Evolutionary conservation across 352 stramenopile species (phyloP).

Genomic region (Phytophthora niederhauseri): DNA sequence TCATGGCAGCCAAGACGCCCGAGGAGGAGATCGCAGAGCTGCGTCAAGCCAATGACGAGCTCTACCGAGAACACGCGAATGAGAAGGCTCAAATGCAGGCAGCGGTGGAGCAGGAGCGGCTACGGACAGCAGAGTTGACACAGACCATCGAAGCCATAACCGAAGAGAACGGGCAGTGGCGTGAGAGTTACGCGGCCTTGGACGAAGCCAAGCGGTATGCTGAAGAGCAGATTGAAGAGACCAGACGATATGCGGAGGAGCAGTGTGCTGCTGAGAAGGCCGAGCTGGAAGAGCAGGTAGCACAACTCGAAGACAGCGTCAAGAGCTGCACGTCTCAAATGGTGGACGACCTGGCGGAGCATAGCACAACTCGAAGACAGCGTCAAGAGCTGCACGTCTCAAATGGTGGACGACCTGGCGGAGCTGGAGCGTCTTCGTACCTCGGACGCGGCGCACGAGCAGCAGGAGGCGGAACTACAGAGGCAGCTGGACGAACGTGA

Average conservation of each 20-base stretch:
- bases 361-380: constrained; percentile 56
- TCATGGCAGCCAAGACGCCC: constrained; percentile 36
- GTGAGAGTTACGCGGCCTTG: constrained; percentile 61
- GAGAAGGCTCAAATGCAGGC: constrained; percentile 84
- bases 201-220: constrained; percentile 52
- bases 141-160: constrained; percentile 50
- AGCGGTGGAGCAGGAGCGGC: constrained; percentile 68
- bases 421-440: constrained; percentile 59
- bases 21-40: constrained; percentile 62
- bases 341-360: constrained; percentile 47
- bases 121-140: constrained; percentile 46
- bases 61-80: constrained; percentile 71
- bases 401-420: constrained; percentile 54
- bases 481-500: constrained; percentile 62
- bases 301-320: constrained; percentile 53
- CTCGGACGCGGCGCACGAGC: constrained; percentile 36
- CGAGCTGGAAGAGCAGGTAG: constrained; percentile 59
- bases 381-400: constrained; percentile 51
- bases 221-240: constrained; percentile 55
- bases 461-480: constrained; percentile 52
- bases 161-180: constrained; percentile 67
- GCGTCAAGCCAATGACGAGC: constrained; percentile 57
- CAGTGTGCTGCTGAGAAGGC: constrained; percentile 38
- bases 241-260: constrained; percentile 25
- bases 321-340: constrained; percentile 59